Evolutionary conservation across 1,139 yeast genomes (phyloP).

Genomic region (Suhomyces terraborum): DNA sequence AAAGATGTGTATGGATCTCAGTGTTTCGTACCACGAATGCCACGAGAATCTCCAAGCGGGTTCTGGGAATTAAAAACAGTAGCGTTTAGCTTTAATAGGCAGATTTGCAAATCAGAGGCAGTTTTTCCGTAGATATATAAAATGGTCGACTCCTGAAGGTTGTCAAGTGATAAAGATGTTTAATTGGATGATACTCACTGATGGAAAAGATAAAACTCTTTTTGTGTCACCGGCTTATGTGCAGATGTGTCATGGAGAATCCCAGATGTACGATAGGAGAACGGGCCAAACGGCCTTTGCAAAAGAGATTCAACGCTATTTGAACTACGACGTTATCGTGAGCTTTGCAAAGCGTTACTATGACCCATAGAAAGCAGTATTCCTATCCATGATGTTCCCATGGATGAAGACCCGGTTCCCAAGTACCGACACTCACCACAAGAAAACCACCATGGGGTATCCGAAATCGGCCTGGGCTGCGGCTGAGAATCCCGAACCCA

Average conservation of each 20-base stretch:
- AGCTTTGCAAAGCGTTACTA: no score
- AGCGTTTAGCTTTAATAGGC: neutral
- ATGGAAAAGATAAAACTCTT: constrained; percentile 26
- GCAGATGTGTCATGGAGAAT: constrained; percentile 1
- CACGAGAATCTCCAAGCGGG: neutral
- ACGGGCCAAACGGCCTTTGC: neutral
- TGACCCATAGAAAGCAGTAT: no score
- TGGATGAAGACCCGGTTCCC: no score
- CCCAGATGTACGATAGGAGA: neutral
- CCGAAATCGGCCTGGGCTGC: constrained; percentile 8
- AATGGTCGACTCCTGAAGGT: neutral
- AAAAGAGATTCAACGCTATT: no score
- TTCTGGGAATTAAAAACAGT: neutral
- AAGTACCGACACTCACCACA: neutral
- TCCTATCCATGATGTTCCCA: no score
- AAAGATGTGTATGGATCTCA: no score
- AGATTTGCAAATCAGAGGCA: neutral
- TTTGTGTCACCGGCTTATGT: constrained; percentile 9
- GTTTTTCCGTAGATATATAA: neutral
- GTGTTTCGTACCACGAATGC: neutral
- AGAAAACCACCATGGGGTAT: neutral
- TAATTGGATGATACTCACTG: constrained; percentile 17
- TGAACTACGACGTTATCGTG: no score
- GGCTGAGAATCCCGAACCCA: neutral
- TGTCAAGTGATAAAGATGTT: constrained; percentile 1